Percentiles rank a stretch among this genome's conserved stretches.
Conservation (phyloP, 345 rosid species). For the Combretum micranthum region DNA sequence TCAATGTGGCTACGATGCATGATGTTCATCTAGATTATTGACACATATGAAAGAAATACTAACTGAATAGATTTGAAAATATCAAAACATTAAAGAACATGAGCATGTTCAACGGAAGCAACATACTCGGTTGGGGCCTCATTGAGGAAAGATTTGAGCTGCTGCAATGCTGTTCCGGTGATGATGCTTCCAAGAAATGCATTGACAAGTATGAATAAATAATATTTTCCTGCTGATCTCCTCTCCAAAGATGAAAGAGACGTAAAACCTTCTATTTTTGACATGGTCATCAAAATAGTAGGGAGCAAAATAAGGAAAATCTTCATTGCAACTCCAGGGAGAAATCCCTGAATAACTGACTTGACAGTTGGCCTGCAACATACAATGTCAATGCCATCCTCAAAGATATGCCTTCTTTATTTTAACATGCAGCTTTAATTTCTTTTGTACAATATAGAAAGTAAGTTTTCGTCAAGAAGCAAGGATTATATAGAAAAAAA, state of each 20-base stretch:
- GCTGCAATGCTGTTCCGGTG: conserved; percentile 86
- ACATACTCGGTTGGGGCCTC: conserved; percentile 79
- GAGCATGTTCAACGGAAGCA: background rate
- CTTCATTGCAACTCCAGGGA: conserved; percentile 89
- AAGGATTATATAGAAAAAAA: background rate
- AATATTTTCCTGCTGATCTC: conserved; percentile 76
- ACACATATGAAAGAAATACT: no score
- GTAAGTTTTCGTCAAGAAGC: background rate
- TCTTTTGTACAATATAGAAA: background rate
- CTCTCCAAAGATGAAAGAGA: conserved; percentile 77
- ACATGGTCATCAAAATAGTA: conserved; percentile 71
- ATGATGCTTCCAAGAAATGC: conserved; percentile 87
- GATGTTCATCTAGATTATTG: no score
- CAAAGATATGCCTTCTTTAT: no score
- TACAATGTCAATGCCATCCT: background rate
- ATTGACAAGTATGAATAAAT: conserved; percentile 69
- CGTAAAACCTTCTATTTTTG: conserved; percentile 76
- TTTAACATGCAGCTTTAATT: no score
- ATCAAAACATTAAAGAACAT: no score
- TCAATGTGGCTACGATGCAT: no score
- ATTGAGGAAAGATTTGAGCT: conserved; percentile 60
- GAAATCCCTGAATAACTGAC: conserved; percentile 90
- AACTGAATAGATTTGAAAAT: no score
- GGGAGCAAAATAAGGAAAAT: conserved; percentile 84
- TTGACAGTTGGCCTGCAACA: conserved; percentile 54